These are phyloP conservation scores for Fusarium sp. DNA, from an alignment of 2,329 filamentous ascomycete genomes.

Conservation along the genomic window DNA sequence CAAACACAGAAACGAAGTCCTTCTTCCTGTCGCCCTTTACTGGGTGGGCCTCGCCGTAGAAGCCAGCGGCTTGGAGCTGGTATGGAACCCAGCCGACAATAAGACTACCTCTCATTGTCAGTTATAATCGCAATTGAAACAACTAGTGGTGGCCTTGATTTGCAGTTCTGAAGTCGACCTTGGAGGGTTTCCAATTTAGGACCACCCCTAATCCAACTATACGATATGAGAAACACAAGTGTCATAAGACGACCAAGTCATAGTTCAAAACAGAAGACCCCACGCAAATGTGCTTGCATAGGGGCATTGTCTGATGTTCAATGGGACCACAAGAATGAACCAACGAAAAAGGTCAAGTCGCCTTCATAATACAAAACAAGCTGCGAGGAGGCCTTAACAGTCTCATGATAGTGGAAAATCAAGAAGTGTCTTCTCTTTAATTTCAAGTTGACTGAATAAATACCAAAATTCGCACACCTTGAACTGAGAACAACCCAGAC, in stretches of 20 bases:
- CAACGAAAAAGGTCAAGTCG: too few relatives aligned
- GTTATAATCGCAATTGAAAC: too few relatives aligned
- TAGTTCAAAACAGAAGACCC: too few relatives aligned
- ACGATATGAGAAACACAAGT: background rate
- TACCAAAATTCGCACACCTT: too few relatives aligned
- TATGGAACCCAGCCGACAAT: slow-evolving; percentile 1
- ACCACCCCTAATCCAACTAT: background rate
- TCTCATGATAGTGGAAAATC: too few relatives aligned
- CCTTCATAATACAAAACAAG: too few relatives aligned
- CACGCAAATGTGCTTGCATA: background rate
- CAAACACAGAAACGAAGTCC: background rate
- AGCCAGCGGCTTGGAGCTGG: background rate
- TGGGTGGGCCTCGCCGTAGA: background rate
- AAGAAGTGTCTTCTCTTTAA: too few relatives aligned
- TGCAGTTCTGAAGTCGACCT: background rate
- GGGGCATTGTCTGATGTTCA: slow-evolving; percentile 1
- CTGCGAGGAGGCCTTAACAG: too few relatives aligned
- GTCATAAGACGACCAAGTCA: background rate
- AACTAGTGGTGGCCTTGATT: background rate
- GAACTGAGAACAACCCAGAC: too few relatives aligned
- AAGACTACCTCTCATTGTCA: background rate
- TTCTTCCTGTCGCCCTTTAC: background rate
- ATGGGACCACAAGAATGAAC: background rate
- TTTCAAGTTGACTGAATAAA: too few relatives aligned
- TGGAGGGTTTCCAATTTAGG: background rate